Percentiles rank a stretch among this genome's conserved stretches.
Evolutionary conservation across 306 rosid genomes (phyloP).

Genomic region (Cucurbita ficifolia): DNA sequence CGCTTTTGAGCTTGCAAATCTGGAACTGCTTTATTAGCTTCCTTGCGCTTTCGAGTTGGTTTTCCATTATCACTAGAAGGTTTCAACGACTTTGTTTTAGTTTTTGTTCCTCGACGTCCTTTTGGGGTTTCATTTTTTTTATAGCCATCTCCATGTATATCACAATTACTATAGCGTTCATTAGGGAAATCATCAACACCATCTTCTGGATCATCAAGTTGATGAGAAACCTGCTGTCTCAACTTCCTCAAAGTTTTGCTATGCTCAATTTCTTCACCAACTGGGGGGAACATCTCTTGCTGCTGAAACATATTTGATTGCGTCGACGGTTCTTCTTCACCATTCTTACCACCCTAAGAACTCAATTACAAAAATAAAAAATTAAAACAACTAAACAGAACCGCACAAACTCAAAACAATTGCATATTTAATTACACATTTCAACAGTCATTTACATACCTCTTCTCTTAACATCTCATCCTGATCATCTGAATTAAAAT

Average conservation of each 20-base stretch:
- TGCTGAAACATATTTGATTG: conserved; percentile 18
- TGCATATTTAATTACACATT: neutral
- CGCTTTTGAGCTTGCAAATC: conserved; percentile 21
- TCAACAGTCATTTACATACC: conserved; percentile 17
- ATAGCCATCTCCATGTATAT: conserved; percentile 23
- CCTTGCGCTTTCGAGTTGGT: conserved; percentile 29
- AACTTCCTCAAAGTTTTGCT: conserved; percentile 28
- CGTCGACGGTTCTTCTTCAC: conserved; percentile 13
- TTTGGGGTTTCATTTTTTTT: conserved; percentile 23
- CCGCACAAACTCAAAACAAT: neutral
- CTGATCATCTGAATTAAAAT: conserved; percentile 28
- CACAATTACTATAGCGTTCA: conserved; percentile 25
- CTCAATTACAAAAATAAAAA: conserved; percentile 9
- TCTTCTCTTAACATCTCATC: conserved; percentile 12
- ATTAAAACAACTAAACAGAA: conserved; percentile 6
- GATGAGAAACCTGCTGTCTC: conserved; percentile 25
- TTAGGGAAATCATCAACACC: conserved; percentile 18
- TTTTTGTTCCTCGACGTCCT: conserved; percentile 26
- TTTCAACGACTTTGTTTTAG: conserved; percentile 29
- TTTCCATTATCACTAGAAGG: conserved; percentile 41
- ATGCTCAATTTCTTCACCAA: conserved; percentile 19
- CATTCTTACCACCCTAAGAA: conserved; percentile 23
- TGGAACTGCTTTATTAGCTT: conserved; percentile 25
- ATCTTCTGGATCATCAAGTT: conserved; percentile 23
- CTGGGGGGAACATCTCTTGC: conserved; percentile 11